Conservation (phyloP, 1,284 basidiomycete genomes). For the Heterobasidion parviporum region DNA sequence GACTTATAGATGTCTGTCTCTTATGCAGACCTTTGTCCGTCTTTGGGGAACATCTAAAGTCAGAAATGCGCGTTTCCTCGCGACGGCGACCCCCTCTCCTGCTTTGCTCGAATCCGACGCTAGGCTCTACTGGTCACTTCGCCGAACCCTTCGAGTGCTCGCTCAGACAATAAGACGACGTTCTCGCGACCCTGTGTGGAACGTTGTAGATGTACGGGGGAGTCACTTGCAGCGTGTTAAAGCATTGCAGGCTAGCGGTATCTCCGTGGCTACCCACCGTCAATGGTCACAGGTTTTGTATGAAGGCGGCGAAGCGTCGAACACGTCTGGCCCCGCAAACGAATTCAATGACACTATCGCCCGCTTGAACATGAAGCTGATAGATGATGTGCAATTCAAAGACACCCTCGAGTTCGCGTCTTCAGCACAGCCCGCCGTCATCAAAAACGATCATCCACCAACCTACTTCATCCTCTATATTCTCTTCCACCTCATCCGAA, state of each 20-base stretch:
- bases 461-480: slow-evolving; percentile 44
- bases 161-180: background rate
- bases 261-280: background rate
- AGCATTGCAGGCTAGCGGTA: background rate
- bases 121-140: background rate
- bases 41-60: background rate
- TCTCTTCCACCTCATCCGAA: slow-evolving; percentile 37
- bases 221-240: background rate
- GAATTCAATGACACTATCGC: background rate
- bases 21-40: background rate
- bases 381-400: background rate
- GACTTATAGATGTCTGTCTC: background rate
- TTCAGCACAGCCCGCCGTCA: slow-evolving; percentile 11
- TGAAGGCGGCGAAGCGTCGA: background rate
- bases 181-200: background rate
- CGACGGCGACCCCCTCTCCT: background rate
- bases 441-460: slow-evolving; percentile 20
- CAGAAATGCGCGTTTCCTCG: background rate
- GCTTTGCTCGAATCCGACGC: background rate
- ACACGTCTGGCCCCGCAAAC: background rate
- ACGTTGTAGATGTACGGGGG: background rate
- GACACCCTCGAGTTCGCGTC: slow-evolving; percentile 13
- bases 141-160: background rate
- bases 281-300: background rate
- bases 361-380: background rate